A percentile compares a stretch with the other conserved stretches of the same genome.
phyloP scores from a whole-genome alignment of 164 flowering plant species.

The Berberis thunbergii region DNA sequence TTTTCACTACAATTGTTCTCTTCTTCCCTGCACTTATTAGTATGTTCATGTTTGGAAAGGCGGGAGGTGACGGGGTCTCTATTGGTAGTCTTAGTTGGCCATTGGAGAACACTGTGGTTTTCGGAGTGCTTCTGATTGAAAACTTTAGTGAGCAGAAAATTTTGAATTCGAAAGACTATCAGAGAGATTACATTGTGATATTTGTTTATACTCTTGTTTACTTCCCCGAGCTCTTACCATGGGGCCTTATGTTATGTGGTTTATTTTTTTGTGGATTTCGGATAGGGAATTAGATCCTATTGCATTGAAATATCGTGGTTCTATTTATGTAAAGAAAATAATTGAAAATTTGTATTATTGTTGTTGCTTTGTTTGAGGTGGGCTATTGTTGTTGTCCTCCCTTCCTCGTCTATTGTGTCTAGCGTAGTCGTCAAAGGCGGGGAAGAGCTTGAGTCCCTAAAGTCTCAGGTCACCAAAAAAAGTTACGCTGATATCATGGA shows the following conservation, averaged over 20 bases:
- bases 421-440: too few relatives aligned
- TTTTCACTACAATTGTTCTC: slow-evolving; percentile 53
- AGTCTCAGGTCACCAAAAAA: too few relatives aligned
- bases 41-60: slow-evolving; percentile 34
- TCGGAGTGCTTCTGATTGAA: slow-evolving; percentile 82
- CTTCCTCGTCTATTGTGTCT: too few relatives aligned
- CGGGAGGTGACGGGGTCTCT: slow-evolving; percentile 30
- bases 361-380: too few relatives aligned
- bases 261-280: slow-evolving; percentile 52
- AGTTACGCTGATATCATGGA: too few relatives aligned
- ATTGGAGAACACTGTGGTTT: slow-evolving; percentile 70
- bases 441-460: too few relatives aligned
- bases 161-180: slow-evolving; percentile 37
- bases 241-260: slow-evolving; percentile 68
- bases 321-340: neutral
- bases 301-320: slow-evolving; percentile 35
- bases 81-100: slow-evolving; percentile 67
- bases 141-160: slow-evolving; percentile 56
- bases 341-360: too few relatives aligned
- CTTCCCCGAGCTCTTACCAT: slow-evolving; percentile 72
- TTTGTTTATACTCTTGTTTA: slow-evolving; percentile 66
- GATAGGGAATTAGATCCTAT: slow-evolving; percentile 53
- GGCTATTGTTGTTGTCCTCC: too few relatives aligned
- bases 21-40: slow-evolving; percentile 64
- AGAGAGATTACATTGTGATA: slow-evolving; percentile 59